These are phyloP conservation scores for Rhododendron kiyosumense DNA, from an alignment of 148 eudicot species.

Conservation along the genomic window DNA sequence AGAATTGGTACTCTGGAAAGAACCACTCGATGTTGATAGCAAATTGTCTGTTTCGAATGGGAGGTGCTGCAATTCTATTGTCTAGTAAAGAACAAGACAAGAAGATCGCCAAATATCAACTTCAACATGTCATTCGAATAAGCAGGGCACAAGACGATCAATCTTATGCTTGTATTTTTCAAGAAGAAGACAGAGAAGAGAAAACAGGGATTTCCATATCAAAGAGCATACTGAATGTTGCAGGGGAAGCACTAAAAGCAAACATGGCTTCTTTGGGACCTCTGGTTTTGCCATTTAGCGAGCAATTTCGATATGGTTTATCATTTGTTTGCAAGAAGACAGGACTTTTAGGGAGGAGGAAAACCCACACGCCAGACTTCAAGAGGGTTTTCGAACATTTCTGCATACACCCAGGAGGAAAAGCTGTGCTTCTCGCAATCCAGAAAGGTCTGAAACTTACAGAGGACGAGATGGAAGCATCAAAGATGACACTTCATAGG, in stretches of 20 bases:
- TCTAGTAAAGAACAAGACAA: conserved; percentile 16
- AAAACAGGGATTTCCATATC: conserved; percentile 13
- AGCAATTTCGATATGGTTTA: conserved; percentile 7
- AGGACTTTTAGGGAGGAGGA: background rate
- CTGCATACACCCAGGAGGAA: conserved; percentile 21
- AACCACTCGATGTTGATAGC: conserved; percentile 17
- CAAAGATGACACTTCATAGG: conserved; percentile 22
- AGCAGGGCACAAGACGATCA: conserved; percentile 3
- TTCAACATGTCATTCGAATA: conserved; percentile 11
- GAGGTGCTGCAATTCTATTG: conserved; percentile 20
- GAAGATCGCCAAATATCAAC: conserved; percentile 11
- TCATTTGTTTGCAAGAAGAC: background rate
- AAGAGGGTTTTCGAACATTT: conserved; percentile 12
- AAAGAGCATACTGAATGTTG: conserved; percentile 8
- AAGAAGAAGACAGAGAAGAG: conserved; percentile 1
- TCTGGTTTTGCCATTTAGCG: conserved; percentile 6
- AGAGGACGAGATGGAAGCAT: conserved; percentile 14
- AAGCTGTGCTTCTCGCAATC: conserved; percentile 4
- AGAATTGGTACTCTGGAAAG: conserved; percentile 19
- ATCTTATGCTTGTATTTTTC: conserved; percentile 9
- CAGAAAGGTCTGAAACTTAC: conserved; percentile 6
- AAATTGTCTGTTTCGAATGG: conserved; percentile 20
- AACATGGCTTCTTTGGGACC: conserved; percentile 12
- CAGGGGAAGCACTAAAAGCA: conserved; percentile 8
- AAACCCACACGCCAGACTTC: conserved; percentile 12